Conservation (phyloP, 1,139 yeast species). For the Taiozyma sp. region DNA sequence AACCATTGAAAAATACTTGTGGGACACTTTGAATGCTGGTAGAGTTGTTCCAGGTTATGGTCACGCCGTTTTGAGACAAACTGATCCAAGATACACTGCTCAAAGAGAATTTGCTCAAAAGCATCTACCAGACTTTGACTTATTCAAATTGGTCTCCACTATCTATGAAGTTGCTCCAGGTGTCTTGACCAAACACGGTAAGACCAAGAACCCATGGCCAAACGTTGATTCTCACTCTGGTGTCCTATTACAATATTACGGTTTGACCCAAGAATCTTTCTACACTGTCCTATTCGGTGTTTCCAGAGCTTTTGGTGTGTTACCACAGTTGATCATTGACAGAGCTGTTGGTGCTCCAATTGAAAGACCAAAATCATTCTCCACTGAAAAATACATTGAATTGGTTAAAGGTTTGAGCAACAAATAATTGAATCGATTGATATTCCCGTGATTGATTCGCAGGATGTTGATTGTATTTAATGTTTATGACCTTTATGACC, state of each 20-base stretch:
- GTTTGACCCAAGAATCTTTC: conserved; percentile 91
- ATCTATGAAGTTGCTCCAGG: conserved; percentile 95
- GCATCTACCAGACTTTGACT: conserved; percentile 95
- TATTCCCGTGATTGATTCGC: not conserved
- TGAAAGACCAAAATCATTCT: conserved; percentile 97
- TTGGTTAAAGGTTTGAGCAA: conserved; percentile 31
- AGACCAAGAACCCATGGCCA: conserved; percentile 99
- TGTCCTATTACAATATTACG: conserved; percentile 94
- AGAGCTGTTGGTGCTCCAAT: conserved; percentile 93
- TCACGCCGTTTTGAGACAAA: conserved; percentile 93
- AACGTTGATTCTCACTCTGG: conserved; percentile 98
- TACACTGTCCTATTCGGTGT: conserved; percentile 98
- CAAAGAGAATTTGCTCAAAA: conserved; percentile 95
- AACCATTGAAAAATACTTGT: conserved; percentile 80
- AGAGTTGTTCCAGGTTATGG: conserved; percentile 98
- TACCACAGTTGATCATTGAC: conserved; percentile 95
- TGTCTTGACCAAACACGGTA: conserved; percentile 93
- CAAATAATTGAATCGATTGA: conserved; percentile 11
- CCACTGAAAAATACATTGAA: conserved; percentile 44
- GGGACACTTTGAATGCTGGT: conserved; percentile 88
- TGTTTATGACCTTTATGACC: not conserved
- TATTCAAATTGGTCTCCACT: conserved; percentile 84
- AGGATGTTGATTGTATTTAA: not conserved
- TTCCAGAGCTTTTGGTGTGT: conserved; percentile 95
- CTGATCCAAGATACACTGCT: conserved; percentile 97